Conservation (phyloP, 768 basidiomycete species). For the Amanita pallidorosea region DNA sequence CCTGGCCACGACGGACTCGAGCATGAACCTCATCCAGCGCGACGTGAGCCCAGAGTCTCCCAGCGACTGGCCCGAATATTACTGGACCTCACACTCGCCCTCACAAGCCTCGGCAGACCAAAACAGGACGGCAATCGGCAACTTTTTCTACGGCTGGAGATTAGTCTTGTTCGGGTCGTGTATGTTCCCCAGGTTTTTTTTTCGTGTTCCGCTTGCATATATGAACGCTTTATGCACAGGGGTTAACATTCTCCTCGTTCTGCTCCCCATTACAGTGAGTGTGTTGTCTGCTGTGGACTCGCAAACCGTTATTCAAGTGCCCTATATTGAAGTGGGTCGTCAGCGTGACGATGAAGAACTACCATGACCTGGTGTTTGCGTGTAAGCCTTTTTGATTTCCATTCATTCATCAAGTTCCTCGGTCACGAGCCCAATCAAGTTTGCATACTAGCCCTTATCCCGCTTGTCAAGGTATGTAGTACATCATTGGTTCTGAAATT, state of each 20-base stretch:
- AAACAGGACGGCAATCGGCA: neutral
- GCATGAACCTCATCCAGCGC: constrained; percentile 10
- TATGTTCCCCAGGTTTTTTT: constrained; percentile 17
- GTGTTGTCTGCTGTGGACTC: constrained; percentile 4
- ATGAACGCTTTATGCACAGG: constrained; percentile 26
- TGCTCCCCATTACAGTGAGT: constrained; percentile 60
- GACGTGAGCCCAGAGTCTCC: constrained; percentile 10
- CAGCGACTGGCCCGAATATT: constrained; percentile 13
- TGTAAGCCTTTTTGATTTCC: constrained; percentile 29
- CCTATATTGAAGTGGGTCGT: constrained; percentile 42
- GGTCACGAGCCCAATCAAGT: constrained; percentile 24
- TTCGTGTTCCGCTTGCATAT: neutral
- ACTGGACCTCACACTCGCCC: constrained; percentile 5
- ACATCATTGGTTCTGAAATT: neutral
- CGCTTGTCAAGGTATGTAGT: constrained; percentile 58
- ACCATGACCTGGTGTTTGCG: constrained; percentile 48
- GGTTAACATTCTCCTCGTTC: constrained; percentile 56
- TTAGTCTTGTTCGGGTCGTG: constrained; percentile 46
- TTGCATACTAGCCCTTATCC: constrained; percentile 61
- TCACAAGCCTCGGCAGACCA: neutral
- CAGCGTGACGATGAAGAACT: constrained; percentile 32
- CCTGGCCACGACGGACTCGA: constrained; percentile 9
- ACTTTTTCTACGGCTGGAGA: constrained; percentile 35
- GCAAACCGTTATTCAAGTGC: neutral
- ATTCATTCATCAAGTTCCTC: neutral